Percentiles rank a stretch among this genome's conserved stretches.
Conservation (phyloP, 805 yeast genomes). For the Brettanomyces anomalus region DNA sequence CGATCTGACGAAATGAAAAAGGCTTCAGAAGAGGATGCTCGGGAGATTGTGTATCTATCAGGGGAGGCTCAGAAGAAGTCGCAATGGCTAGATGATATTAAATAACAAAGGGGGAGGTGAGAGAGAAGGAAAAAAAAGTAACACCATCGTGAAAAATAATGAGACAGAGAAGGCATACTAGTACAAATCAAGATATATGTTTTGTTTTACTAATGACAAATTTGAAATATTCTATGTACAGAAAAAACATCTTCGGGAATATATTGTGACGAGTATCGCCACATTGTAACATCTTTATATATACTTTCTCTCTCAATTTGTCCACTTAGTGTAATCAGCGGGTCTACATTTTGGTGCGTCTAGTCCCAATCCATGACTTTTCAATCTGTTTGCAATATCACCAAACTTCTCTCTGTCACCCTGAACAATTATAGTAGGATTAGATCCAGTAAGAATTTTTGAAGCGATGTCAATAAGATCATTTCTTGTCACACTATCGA, state of each 20-base stretch:
- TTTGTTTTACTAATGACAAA: too few relatives aligned
- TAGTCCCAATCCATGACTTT: conserved; percentile 64
- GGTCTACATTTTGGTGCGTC: not conserved
- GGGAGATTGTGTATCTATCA: not conserved
- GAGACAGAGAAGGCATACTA: too few relatives aligned
- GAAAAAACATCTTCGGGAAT: too few relatives aligned
- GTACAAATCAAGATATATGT: too few relatives aligned
- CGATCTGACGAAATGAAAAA: not conserved
- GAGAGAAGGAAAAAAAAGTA: too few relatives aligned
- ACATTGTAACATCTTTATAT: not conserved
- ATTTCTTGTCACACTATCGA: conserved; percentile 53
- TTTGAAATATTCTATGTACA: too few relatives aligned
- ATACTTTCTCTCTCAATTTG: not conserved
- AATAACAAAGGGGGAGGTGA: not conserved
- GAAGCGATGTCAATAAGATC: conserved; percentile 72
- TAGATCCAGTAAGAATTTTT: conserved; percentile 62
- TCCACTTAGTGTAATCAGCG: not conserved
- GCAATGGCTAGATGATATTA: not conserved
- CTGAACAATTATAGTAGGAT: conserved; percentile 83
- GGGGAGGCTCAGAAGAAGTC: not conserved
- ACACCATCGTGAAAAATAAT: too few relatives aligned
- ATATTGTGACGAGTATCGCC: too few relatives aligned
- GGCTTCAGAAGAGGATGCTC: not conserved
- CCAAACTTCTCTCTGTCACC: conserved; percentile 84
- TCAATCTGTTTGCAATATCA: conserved; percentile 60